Evolutionary conservation across 75 land plant genomes (phyloP).

Genomic region (Pinus tabuliformis): DNA sequence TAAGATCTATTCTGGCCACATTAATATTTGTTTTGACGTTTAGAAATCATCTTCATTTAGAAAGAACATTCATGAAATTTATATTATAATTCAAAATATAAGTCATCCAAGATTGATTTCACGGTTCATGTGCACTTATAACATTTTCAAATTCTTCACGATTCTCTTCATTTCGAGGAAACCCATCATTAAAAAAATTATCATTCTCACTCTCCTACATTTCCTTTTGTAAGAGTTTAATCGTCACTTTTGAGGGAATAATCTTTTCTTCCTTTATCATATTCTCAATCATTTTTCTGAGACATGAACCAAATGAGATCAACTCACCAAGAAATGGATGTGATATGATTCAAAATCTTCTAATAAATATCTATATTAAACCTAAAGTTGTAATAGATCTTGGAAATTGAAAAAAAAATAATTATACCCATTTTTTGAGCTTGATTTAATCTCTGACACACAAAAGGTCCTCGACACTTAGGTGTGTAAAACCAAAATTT

Average conservation of each 20-base stretch:
- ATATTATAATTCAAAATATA: too few relatives aligned
- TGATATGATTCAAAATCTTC: not conserved
- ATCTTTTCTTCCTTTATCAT: conserved; percentile 30
- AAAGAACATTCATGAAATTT: not conserved
- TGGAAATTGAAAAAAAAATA: not conserved
- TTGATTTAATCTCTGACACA: not conserved
- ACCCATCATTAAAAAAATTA: conserved; percentile 95
- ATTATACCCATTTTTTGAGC: too few relatives aligned
- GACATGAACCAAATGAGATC: not conserved
- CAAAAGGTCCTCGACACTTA: too few relatives aligned
- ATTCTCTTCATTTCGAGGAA: conserved; percentile 95
- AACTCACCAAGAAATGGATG: not conserved
- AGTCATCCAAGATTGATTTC: too few relatives aligned
- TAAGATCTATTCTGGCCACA: too few relatives aligned
- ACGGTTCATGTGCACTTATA: not conserved
- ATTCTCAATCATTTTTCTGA: too few relatives aligned
- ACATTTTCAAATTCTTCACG: conserved; percentile 84
- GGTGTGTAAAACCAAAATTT: too few relatives aligned
- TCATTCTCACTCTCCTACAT: conserved; percentile 74
- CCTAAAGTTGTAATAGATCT: too few relatives aligned
- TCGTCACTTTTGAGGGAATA: conserved; percentile 93
- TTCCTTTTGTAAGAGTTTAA: conserved; percentile 84
- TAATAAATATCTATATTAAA: too few relatives aligned
- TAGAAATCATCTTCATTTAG: too few relatives aligned
- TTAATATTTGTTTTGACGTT: too few relatives aligned